A percentile compares a stretch with the other conserved stretches of the same genome.
Evolutionary conservation across 495 filamentous ascomycete genomes (phyloP).

Genomic region (Baudoinia panamericana): DNA sequence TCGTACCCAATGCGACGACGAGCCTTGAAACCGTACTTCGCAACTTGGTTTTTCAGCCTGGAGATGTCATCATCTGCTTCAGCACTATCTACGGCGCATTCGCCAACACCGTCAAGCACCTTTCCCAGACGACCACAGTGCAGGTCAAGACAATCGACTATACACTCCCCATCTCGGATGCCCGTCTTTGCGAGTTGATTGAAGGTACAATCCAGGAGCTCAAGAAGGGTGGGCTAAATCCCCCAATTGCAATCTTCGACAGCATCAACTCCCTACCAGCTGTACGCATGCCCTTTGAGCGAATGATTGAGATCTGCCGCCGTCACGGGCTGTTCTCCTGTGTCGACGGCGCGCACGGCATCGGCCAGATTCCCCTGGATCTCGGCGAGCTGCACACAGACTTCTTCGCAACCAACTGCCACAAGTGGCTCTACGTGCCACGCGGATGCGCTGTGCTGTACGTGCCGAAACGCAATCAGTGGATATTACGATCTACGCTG

Average conservation of each 20-base stretch:
- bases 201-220: conserved; percentile 31
- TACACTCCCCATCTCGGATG: conserved; percentile 47
- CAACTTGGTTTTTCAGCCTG: conserved; percentile 43
- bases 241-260: conserved; percentile 58
- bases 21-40: conserved; percentile 70
- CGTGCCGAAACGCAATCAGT: conserved; percentile 57
- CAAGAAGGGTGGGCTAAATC: conserved; percentile 16
- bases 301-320: conserved; percentile 44
- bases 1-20: conserved; percentile 70
- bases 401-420: conserved; percentile 69
- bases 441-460: conserved; percentile 66
- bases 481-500: conserved; percentile 54
- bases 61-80: conserved; percentile 41
- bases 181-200: conserved; percentile 43
- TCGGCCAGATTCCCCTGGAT: conserved; percentile 63
- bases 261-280: conserved; percentile 61
- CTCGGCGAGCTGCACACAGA: conserved; percentile 50
- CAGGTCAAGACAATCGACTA: conserved; percentile 33
- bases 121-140: conserved; percentile 45
- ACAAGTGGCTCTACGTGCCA: conserved; percentile 87
- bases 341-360: conserved; percentile 68
- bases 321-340: conserved; percentile 46
- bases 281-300: conserved; percentile 62
- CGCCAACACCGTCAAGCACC: conserved; percentile 53
- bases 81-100: conserved; percentile 65